Base-by-base conservation (phyloP, 306 rosid genomes). In the Dryas drummondii region DNA sequence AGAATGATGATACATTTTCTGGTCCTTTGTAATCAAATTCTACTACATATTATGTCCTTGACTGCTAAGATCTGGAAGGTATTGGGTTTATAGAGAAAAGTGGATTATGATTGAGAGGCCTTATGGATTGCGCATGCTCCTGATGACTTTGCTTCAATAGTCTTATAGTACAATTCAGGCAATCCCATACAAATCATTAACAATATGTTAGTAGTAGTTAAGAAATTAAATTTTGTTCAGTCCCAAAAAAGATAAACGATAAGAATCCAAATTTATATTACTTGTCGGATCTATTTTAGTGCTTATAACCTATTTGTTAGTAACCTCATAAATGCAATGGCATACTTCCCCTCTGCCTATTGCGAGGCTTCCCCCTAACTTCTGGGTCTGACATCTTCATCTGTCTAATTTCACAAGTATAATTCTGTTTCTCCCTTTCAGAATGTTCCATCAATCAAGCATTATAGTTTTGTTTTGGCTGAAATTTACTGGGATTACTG, bases 401-500 rank as follows among this genome's bases (percentile, higher is more conserved):
- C 6, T 17, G 16, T 15, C 22, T 71, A 40, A 42, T 55, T 55
- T 22, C 14, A 3, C 4, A 4, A 22, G 6, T 17, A 52, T 37
- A 52, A 10, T 11, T 17, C 19, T 74, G 44, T 49, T 63, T 37
- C 50, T 63, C 51, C 74, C 51, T 9, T 37, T 37, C 17, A 3
- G 46, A 40, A 17, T 75, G n/a, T 55, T 58, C 61, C 5, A 5
- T 17, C 2, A 27, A 58, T 76, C 32, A 73, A 10, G 9, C 26
- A 12, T 59, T 26, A 59, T 22, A 19, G 57, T 14, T 22, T 19
- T 66, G 49, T 50, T 53, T 71, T 70, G 52, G 12, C 49, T 54
- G 51, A 76, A 66, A 15, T 13, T 59, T 61, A 19, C 32, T 41
- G 56, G 49, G n/a, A 57, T 82, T 27, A 60, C 70, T 44, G 41